Conservation (phyloP, 768 basidiomycete species). For the Tylopilus cervinicoccineus region DNA sequence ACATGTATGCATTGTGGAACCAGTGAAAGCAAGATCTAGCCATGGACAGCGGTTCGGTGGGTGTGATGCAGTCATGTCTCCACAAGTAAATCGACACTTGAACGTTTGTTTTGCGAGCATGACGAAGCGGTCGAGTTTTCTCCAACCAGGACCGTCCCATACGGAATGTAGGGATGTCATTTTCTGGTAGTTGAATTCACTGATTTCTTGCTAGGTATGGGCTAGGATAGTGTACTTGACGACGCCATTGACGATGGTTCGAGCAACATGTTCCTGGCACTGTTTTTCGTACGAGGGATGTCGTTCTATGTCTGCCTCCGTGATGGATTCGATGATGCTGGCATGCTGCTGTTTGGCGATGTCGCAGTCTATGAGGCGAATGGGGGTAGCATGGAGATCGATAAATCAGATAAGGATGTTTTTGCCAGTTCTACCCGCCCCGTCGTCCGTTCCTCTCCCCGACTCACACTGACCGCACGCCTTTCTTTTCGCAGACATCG, state of each 20-base stretch:
- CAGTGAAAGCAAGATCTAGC: conserved; percentile 11
- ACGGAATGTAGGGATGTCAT: background rate
- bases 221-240: conserved; percentile 22
- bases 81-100: conserved; percentile 19
- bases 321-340: conserved; percentile 14
- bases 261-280: conserved; percentile 20
- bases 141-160: conserved; percentile 7
- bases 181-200: background rate
- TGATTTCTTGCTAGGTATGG: conserved; percentile 6
- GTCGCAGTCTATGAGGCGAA: conserved; percentile 11
- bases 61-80: conserved; percentile 6
- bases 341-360: conserved; percentile 1
- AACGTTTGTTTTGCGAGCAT: conserved; percentile 10
- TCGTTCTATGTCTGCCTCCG: conserved; percentile 17
- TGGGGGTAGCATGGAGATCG: conserved; percentile 5
- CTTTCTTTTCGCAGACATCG: conserved; percentile 42
- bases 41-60: background rate
- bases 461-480: conserved; percentile 40
- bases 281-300: conserved; percentile 24
- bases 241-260: conserved; percentile 17
- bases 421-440: conserved; percentile 33
- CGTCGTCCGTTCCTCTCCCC: conserved; percentile 64
- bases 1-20: conserved; percentile 22
- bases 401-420: conserved; percentile 16
- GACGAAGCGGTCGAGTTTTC: conserved; percentile 13